Base-by-base conservation (phyloP, 2,329 filamentous ascomycete species). In the Colletotrichum sp. region DNA sequence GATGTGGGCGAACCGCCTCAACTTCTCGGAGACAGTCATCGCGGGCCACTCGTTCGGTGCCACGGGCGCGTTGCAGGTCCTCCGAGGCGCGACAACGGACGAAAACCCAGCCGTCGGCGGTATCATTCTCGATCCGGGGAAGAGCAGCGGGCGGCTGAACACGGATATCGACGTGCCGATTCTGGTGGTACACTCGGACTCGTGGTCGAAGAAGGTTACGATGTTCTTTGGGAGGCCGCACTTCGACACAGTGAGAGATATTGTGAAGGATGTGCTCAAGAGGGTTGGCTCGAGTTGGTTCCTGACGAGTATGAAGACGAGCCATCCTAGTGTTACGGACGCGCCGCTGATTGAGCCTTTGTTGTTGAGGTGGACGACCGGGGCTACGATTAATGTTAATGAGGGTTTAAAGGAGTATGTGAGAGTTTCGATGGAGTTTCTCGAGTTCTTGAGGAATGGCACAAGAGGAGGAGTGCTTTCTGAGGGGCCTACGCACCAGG, bases 11-110 rank as follows among this genome's bases (percentile, higher is more conserved):
- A 83, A 84, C 71, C 87, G 91, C 12, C 87, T 94, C 8, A 88
- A 93, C 80, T 78, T 86, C 28, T 85, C 89, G 62, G 86, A 89
- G 44, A 87, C 93, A 78, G 87, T 91, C 62, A 86, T 94, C 10
- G 90, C 86, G 5, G 92, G 92, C 0, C 92, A 94, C 81, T 93
- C 91, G 0, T 93, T 92, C 83, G 93, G 93, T 65, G 92, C 92
- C 3, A 94, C 93, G 0, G 88, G 90, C 4, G 92, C 91, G 0
- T 85, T 94, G 24, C 91, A 92, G 75, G 89, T 90, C 5, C 85
- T 93, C n/a, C 59, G 26, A 28, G 39, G 63, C 16, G 86, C 9
- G 85, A 77, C 63, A 72, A 75, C 79, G 80, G 71, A 83, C 87
- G 21, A 88, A 88, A 4, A 89, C 90, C 88, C 89, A 0, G 89